These are phyloP conservation scores for Hyphodiscus sp. DNA, from an alignment of 2,329 filamentous ascomycete species.

Conservation along the genomic window DNA sequence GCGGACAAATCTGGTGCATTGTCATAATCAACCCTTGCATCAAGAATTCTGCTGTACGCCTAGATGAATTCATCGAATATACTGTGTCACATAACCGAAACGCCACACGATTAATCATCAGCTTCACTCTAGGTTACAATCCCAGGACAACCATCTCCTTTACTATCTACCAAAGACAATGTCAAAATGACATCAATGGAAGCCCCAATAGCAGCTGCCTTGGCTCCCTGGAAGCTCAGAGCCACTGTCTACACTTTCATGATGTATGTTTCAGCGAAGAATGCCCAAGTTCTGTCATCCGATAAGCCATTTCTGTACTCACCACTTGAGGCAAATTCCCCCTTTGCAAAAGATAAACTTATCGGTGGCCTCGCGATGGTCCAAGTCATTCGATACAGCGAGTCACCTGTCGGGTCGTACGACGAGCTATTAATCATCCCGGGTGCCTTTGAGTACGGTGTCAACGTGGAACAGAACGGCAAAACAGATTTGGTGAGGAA, in stretches of 20 bases:
- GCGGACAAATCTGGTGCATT: too few species aligned
- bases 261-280: slow-evolving; percentile 33
- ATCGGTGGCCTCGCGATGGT: slow-evolving; percentile 42
- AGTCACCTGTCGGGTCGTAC: slow-evolving; percentile 46
- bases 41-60: too few species aligned
- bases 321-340: slow-evolving; percentile 39
- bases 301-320: slow-evolving; percentile 34
- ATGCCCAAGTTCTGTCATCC: slow-evolving; percentile 29
- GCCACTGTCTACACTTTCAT: slow-evolving; percentile 39
- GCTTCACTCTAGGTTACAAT: too few species aligned
- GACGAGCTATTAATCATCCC: slow-evolving; percentile 46
- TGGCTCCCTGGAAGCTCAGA: slow-evolving; percentile 38
- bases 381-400: slow-evolving; percentile 44
- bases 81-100: too few species aligned
- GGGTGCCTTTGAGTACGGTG: slow-evolving; percentile 28
- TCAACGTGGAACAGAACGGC: slow-evolving; percentile 23
- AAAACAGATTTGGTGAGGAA: slow-evolving; percentile 20
- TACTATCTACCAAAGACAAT: too few species aligned
- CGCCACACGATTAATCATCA: too few species aligned
- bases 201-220: too few species aligned
- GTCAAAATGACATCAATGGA: too few species aligned
- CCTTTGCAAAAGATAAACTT: slow-evolving; percentile 36
- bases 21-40: too few species aligned
- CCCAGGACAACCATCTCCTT: too few species aligned
- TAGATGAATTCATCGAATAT: too few species aligned